Evolutionary conservation across 169 alveolate genomes (phyloP).

Genomic region (Plasmodium vivax): DNA sequence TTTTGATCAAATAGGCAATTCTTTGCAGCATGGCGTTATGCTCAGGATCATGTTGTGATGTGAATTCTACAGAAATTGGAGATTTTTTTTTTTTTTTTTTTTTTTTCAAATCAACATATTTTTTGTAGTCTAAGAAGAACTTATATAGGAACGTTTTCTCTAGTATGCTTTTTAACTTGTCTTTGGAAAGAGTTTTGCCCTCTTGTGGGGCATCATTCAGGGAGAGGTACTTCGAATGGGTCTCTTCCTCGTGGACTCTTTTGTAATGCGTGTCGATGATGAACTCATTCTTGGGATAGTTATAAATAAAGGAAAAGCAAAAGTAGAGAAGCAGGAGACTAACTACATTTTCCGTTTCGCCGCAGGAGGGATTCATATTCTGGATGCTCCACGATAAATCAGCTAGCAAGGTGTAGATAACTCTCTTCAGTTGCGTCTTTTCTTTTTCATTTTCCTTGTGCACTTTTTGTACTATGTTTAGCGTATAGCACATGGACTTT

Average conservation of each 20-base stretch:
- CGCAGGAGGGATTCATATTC: constrained; percentile 3
- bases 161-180: constrained; percentile 15
- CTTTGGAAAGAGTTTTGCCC: neutral
- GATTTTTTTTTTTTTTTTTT: neutral
- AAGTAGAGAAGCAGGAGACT: constrained; percentile 32
- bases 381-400: constrained; percentile 55
- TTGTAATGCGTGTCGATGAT: constrained; percentile 48
- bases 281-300: constrained; percentile 46
- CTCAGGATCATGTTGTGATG: neutral
- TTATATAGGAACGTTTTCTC: constrained; percentile 35
- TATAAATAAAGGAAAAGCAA: constrained; percentile 58
- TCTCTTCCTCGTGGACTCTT: neutral
- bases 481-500: constrained; percentile 27
- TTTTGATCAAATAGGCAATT: constrained; percentile 23
- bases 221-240: neutral
- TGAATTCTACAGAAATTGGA: neutral
- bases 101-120: constrained; percentile 7
- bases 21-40: constrained; percentile 30
- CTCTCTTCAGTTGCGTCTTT: constrained; percentile 10
- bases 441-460: constrained; percentile 28
- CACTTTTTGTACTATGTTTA: constrained; percentile 40
- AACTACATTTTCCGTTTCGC: constrained; percentile 34
- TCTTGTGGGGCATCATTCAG: constrained; percentile 13
- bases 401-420: constrained; percentile 5
- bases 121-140: constrained; percentile 60